A percentile compares a stretch with the other conserved stretches of the same genome.
phyloP scores from a whole-genome alignment of 345 rosid species.

The Pugionium cornutum region DNA sequence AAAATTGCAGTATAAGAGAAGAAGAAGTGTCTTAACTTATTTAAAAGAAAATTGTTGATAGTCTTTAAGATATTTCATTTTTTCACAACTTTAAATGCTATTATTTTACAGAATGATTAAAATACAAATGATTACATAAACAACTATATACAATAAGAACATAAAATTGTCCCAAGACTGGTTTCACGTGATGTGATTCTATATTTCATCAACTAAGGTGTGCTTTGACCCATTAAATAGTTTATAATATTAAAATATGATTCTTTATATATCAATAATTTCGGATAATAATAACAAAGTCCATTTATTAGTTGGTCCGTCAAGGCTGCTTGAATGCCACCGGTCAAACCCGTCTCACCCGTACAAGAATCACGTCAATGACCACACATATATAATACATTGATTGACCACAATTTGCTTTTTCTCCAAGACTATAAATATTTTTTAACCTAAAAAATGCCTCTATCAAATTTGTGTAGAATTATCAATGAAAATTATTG shows the following conservation, averaged over 20 bases:
- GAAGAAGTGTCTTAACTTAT: too few species aligned
- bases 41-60: too few species aligned
- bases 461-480: background rate
- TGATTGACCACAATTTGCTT: background rate
- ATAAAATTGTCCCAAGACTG: slow-evolving; percentile 5
- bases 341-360: slow-evolving; percentile 37
- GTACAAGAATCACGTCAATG: slow-evolving; percentile 29
- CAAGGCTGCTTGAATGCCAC: slow-evolving; percentile 37
- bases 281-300: slow-evolving; percentile 25
- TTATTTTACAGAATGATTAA: too few species aligned
- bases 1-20: too few species aligned
- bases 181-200: slow-evolving; percentile 22
- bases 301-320: slow-evolving; percentile 36
- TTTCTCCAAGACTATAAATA: background rate
- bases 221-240: slow-evolving; percentile 37
- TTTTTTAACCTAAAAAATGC: too few species aligned
- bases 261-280: slow-evolving; percentile 16
- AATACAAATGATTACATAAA: too few species aligned
- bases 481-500: background rate
- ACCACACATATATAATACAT: slow-evolving; percentile 12
- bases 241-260: background rate
- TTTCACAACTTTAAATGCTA: too few species aligned
- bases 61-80: too few species aligned
- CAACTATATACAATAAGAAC: background rate
- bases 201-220: slow-evolving; percentile 37